Percentiles rank a stretch among this genome's conserved stretches.
These are phyloP conservation scores for Echeveria elegans DNA, from an alignment of 164 flowering plant genomes.

Conservation along the genomic window DNA sequence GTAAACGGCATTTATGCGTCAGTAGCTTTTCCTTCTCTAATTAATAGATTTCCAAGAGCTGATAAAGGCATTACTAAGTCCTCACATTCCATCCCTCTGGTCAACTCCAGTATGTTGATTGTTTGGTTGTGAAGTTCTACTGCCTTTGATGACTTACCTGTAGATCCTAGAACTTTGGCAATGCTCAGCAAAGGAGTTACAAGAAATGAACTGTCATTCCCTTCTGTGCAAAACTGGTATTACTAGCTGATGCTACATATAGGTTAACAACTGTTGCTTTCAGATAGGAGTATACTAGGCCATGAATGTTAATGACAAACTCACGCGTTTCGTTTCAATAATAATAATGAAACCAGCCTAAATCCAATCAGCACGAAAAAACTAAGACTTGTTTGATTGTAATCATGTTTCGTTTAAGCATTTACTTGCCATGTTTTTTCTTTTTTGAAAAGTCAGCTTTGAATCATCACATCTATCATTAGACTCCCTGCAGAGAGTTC, in stretches of 20 bases:
- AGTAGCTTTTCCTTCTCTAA: slow-evolving; percentile 46
- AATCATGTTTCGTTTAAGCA: not conserved
- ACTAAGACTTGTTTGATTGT: too few relatives aligned
- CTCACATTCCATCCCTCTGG: slow-evolving; percentile 50
- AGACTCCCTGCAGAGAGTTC: not conserved
- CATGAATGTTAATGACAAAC: too few relatives aligned
- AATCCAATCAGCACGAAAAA: too few relatives aligned
- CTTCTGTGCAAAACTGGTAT: slow-evolving; percentile 26
- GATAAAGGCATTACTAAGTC: slow-evolving; percentile 64
- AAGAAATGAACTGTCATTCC: slow-evolving; percentile 46
- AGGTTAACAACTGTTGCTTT: not conserved
- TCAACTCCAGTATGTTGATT: slow-evolving; percentile 48
- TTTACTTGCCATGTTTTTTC: too few relatives aligned
- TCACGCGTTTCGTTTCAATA: not conserved
- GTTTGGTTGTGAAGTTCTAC: slow-evolving; percentile 42
- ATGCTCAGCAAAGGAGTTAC: slow-evolving; percentile 61
- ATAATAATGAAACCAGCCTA: not conserved
- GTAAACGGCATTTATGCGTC: slow-evolving; percentile 63
- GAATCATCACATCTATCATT: not conserved
- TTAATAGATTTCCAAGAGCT: slow-evolving; percentile 69
- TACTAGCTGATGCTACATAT: not conserved
- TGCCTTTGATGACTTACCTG: slow-evolving; percentile 50
- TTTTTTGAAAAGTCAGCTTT: not conserved
- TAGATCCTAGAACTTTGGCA: slow-evolving; percentile 52
- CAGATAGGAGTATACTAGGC: not conserved